Conservation (phyloP, 148 eudicot species). For the Nepenthes gracilis region DNA sequence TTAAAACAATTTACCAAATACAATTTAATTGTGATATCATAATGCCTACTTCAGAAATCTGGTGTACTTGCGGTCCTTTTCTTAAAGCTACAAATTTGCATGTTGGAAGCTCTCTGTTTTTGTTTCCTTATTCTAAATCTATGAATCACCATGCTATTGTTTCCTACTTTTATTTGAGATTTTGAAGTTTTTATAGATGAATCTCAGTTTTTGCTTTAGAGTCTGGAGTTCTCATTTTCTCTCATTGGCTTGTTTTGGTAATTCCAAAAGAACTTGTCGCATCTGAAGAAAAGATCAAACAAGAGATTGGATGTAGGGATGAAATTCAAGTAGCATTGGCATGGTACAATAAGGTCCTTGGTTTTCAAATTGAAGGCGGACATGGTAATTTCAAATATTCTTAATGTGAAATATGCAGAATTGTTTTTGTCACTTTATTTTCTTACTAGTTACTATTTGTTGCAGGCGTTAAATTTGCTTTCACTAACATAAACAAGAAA, state of each 20-base stretch:
- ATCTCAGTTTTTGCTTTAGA: neutral
- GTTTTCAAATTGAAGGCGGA: constrained; percentile 78
- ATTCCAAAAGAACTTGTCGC: constrained; percentile 41
- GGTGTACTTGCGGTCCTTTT: too few species aligned
- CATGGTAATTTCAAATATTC: constrained; percentile 41
- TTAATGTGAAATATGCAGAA: neutral
- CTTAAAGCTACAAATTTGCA: too few species aligned
- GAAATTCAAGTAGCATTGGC: constrained; percentile 64
- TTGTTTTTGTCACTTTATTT: neutral
- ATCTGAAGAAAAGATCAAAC: constrained; percentile 39
- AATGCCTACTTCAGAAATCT: too few species aligned
- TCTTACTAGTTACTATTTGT: constrained; percentile 8
- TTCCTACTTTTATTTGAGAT: neutral
- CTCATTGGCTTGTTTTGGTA: neutral
- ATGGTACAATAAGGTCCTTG: constrained; percentile 88
- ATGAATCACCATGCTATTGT: too few species aligned
- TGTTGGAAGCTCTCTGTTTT: too few species aligned
- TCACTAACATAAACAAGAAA: constrained; percentile 43
- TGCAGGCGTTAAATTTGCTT: constrained; percentile 77
- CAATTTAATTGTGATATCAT: too few species aligned
- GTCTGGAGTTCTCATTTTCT: neutral
- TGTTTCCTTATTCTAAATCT: too few species aligned
- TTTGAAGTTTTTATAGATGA: neutral
- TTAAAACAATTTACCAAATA: too few species aligned
- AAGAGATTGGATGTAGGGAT: constrained; percentile 27